phyloP scores from a whole-genome alignment of 345 rosid genomes.

The Ceriops zippeliana region DNA sequence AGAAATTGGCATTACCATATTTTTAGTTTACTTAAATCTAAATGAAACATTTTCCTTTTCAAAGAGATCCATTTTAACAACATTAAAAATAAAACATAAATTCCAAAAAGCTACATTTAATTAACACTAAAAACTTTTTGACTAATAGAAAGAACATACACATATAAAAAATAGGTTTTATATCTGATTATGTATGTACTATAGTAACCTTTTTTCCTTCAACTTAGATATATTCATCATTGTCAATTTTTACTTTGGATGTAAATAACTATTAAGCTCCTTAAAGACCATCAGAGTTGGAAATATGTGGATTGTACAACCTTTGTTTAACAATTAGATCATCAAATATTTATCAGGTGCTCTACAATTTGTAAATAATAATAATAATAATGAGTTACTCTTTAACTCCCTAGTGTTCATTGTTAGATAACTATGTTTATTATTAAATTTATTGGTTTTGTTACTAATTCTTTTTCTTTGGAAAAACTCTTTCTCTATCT shows the following conservation, averaged over 20 bases:
- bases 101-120: not conserved
- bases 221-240: not conserved
- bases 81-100: not conserved
- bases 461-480: not conserved
- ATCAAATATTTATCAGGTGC: not conserved
- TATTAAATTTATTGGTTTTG: no score
- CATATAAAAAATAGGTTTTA: not conserved
- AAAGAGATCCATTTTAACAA: no score
- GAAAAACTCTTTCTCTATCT: not conserved
- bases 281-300: not conserved
- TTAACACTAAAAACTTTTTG: not conserved
- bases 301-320: not conserved
- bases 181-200: not conserved
- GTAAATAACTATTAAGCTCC: not conserved
- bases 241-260: not conserved
- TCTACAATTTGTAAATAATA: no score
- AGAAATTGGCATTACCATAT: no score
- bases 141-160: not conserved
- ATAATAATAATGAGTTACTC: not conserved
- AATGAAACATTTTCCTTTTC: no score
- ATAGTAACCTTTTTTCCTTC: not conserved
- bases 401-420: no score
- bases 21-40: no score
- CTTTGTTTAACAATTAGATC: not conserved
- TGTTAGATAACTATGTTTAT: no score